Evolutionary conservation across 2,329 filamentous ascomycete genomes (phyloP).

Genomic region (Thielaviopsis populi): DNA sequence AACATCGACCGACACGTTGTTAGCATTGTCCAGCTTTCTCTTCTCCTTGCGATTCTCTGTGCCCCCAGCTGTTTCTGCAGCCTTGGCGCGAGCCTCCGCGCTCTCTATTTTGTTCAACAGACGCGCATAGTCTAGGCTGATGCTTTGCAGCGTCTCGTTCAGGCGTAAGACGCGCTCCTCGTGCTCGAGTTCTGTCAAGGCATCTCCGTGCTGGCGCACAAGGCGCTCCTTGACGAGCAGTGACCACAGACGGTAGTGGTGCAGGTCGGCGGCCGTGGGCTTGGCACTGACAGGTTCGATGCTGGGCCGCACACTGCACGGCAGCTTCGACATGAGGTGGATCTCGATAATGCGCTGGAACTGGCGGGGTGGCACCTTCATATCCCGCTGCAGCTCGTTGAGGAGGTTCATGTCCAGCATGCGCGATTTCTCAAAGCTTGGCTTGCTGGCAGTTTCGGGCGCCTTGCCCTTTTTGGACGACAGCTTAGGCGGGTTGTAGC

Average conservation of each 20-base stretch:
- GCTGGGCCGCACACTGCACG: slow-evolving; percentile 39
- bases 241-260: slow-evolving; percentile 54
- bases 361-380: slow-evolving; percentile 64
- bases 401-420: slow-evolving; percentile 34
- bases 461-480: slow-evolving; percentile 21
- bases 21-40: not conserved
- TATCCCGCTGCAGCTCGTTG: slow-evolving; percentile 40
- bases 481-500: slow-evolving; percentile 33
- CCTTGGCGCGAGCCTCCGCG: slow-evolving; percentile 15
- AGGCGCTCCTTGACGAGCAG: slow-evolving; percentile 63
- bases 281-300: slow-evolving; percentile 27
- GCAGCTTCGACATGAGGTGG: slow-evolving; percentile 49
- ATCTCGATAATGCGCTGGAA: slow-evolving; percentile 63
- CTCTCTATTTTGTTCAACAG: slow-evolving; percentile 38
- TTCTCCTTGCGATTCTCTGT: not conserved
- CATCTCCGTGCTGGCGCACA: slow-evolving; percentile 58
- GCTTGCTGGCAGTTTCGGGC: not conserved
- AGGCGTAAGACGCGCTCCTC: slow-evolving; percentile 57
- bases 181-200: slow-evolving; percentile 52
- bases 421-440: slow-evolving; percentile 14
- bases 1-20: not conserved
- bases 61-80: not conserved
- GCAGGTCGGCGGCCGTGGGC: slow-evolving; percentile 26
- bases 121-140: slow-evolving; percentile 59
- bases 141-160: slow-evolving; percentile 49